phyloP scores from a whole-genome alignment of 2,329 filamentous ascomycete genomes.

The Fusarium protoensiforme region DNA sequence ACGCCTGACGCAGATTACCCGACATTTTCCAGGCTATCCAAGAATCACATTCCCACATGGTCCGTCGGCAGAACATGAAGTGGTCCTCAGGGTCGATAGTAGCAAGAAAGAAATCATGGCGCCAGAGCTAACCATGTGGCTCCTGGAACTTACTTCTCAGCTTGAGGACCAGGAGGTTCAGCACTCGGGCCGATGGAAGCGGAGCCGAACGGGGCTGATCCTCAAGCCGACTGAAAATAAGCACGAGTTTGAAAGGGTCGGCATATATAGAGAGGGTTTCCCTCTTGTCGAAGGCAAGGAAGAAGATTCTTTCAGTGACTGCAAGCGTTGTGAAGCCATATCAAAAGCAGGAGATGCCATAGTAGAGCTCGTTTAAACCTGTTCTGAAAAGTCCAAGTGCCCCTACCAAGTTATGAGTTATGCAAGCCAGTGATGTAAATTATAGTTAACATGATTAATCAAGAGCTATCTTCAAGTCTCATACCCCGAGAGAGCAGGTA shows the following conservation, averaged over 20 bases:
- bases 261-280: neutral
- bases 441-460: neutral
- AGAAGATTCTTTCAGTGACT: neutral
- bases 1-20: neutral
- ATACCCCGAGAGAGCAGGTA: too few relatives aligned
- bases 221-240: neutral
- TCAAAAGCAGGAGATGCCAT: too few relatives aligned
- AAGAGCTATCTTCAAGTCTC: neutral
- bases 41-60: neutral
- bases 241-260: neutral
- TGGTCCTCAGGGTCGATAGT: neutral
- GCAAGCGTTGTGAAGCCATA: neutral
- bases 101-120: neutral
- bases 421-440: neutral
- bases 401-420: neutral
- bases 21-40: neutral
- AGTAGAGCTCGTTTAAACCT: neutral
- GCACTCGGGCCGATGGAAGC: neutral
- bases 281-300: neutral
- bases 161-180: neutral
- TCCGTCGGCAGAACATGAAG: neutral
- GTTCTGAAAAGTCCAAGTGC: too few relatives aligned
- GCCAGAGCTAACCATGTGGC: neutral
- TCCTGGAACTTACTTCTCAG: neutral
- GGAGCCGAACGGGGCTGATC: neutral